Evolutionary conservation across 768 basidiomycete genomes (phyloP), one percentile per base, ranked within the genome.

Genomic region (Leccinum aurantiacum): DNA sequence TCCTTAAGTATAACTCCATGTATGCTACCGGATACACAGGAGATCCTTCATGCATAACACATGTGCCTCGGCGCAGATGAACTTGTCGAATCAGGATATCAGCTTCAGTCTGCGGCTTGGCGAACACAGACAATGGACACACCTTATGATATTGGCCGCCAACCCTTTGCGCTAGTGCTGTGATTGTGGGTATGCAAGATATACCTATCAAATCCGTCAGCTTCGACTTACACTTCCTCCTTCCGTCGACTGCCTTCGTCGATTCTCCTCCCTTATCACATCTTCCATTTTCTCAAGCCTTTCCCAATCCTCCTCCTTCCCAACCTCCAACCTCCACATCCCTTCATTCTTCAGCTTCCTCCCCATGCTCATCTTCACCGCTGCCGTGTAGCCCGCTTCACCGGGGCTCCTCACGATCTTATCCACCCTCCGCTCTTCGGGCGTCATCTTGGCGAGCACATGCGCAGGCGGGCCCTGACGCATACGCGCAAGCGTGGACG

Each of bases 341-440:
- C 75, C 68, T 2, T 67, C 63, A 46, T 76, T 67, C 41, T 67
- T 69, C 63, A 88, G 62, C 69, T 78, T 84, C 56, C 78, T 79
- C 3, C 89, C 86, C 60, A 83, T 69, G 59, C 67, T 73, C 59
- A 74, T 74, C 76, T 92, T 93, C 53, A 87, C 77, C 67, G 73
- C 66, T n/a, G 82, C 90, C 2, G 85, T 80, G 70, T 90, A 92
- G 14, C 91, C 91, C 0, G 82, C 88, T 70, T 87, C 84, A 56
- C 86, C 81, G 2, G 83, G 77, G 38, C 84, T 72, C 35, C 78
- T 69, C 54, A 79, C 77, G 5, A 88, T 72, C 61, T 72, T 75
- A 62, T 91, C 88, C 70, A 77, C 68, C 54, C 69, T 72, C 59
- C 77, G 78, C 59, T 81, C 72, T 63, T 78, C 67, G 2, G 77